phyloP scores from a whole-genome alignment of 2,329 filamentous ascomycete genomes.

The Pseudogymnoascus sp. region DNA sequence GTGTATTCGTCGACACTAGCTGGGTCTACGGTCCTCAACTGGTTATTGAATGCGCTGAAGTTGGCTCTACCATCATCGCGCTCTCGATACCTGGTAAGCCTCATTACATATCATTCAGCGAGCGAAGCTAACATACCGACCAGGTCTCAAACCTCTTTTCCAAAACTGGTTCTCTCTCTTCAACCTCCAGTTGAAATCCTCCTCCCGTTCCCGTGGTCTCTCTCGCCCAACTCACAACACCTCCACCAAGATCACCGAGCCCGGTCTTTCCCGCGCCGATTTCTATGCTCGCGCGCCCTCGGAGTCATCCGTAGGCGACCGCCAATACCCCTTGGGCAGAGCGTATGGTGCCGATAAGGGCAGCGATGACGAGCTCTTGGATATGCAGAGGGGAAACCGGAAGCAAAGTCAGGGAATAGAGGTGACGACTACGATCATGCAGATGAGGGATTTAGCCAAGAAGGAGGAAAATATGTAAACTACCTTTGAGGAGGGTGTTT shows the following conservation, averaged over 20 bases:
- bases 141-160: neutral
- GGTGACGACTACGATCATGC: neutral
- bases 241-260: neutral
- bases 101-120: neutral
- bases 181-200: neutral
- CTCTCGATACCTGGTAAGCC: conserved; percentile 18
- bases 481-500: neutral
- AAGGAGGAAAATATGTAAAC: neutral
- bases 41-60: conserved; percentile 20
- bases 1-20: conserved; percentile 17
- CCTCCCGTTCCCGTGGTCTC: neutral
- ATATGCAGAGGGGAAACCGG: neutral
- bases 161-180: neutral
- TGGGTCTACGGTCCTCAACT: conserved; percentile 22
- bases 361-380: neutral
- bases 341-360: neutral
- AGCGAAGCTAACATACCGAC: neutral
- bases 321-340: neutral
- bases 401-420: neutral
- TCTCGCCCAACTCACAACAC: neutral
- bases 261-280: neutral
- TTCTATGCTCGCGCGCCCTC: neutral
- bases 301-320: neutral
- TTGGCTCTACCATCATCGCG: conserved; percentile 20
- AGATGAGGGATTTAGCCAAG: neutral